Percentiles rank a stretch among this genome's conserved stretches.
These are phyloP conservation scores for Phytophthora lateralis DNA, from an alignment of 352 stramenopile genomes.

Conservation along the genomic window DNA sequence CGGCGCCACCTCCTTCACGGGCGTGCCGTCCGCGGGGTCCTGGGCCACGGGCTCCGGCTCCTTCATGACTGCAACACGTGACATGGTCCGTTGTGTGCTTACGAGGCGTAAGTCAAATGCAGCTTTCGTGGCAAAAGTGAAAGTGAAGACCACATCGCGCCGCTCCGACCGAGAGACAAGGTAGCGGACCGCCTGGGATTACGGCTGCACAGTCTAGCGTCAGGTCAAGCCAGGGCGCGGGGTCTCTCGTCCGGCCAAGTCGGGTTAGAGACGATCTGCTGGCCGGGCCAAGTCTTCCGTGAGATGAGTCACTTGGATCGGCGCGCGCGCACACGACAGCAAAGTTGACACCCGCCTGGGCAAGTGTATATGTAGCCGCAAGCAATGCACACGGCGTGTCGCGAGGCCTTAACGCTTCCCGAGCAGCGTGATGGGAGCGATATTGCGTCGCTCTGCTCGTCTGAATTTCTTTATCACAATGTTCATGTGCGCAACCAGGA, in stretches of 20 bases:
- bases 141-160: constrained; percentile 19
- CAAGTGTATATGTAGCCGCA: background rate
- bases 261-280: constrained; percentile 13
- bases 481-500: background rate
- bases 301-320: constrained; percentile 18
- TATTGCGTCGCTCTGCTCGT: background rate
- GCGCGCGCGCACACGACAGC: constrained; percentile 3
- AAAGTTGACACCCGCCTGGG: constrained; percentile 7
- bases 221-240: constrained; percentile 5
- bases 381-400: constrained; percentile 8
- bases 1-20: constrained; percentile 59
- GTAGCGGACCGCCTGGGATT: constrained; percentile 17
- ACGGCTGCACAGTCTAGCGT: constrained; percentile 11
- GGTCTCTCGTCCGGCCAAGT: constrained; percentile 20
- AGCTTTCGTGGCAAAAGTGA: constrained; percentile 24
- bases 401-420: constrained; percentile 1
- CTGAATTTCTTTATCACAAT: background rate
- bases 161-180: constrained; percentile 21
- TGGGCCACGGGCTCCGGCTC: constrained; percentile 9
- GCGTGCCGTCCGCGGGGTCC: constrained; percentile 26
- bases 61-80: constrained; percentile 5
- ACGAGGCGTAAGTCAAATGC: constrained; percentile 7
- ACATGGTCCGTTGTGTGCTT: constrained; percentile 15
- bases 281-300: constrained; percentile 6
- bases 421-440: background rate